A percentile compares a stretch with the other conserved stretches of the same genome.
Evolutionary conservation across 1,139 yeast genomes (phyloP).

Genomic region (Blastobotrys capitulatus): DNA sequence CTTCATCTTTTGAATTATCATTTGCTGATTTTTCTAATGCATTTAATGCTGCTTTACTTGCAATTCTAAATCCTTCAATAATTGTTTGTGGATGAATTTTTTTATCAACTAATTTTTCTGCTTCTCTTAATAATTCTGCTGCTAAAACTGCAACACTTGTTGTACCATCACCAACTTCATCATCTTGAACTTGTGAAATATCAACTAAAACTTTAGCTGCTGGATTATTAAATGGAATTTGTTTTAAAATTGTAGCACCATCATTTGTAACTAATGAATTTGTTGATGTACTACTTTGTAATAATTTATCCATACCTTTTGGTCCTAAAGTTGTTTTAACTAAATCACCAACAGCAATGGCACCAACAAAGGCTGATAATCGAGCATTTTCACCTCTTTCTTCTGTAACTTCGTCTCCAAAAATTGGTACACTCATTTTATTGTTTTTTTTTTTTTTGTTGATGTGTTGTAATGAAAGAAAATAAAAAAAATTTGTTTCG

Average conservation of each 20-base stretch:
- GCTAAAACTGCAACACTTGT: conserved; percentile 95
- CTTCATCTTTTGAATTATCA: conserved; percentile 60
- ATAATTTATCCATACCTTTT: conserved; percentile 94
- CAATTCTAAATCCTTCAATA: conserved; percentile 91
- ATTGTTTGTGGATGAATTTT: conserved; percentile 97
- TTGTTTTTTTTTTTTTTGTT: background rate
- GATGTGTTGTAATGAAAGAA: background rate
- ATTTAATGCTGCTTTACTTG: conserved; percentile 73
- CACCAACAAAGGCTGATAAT: conserved; percentile 94
- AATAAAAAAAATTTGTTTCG: background rate
- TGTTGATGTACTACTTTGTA: conserved; percentile 81
- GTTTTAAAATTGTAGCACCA: conserved; percentile 93
- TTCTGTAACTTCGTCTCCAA: conserved; percentile 96
- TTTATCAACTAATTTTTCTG: conserved; percentile 86
- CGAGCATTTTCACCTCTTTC: conserved; percentile 94
- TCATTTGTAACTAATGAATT: conserved; percentile 85
- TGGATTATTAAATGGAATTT: conserved; percentile 94
- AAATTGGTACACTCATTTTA: conserved; percentile 71
- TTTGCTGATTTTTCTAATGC: conserved; percentile 75
- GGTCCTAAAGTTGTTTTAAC: conserved; percentile 97
- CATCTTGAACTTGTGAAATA: conserved; percentile 95
- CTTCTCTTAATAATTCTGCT: conserved; percentile 90
- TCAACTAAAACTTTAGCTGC: conserved; percentile 97
- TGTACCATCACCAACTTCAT: conserved; percentile 98
- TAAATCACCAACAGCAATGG: conserved; percentile 96